Percentiles rank a stretch among this genome's conserved stretches.
phyloP scores from a whole-genome alignment of 495 filamentous ascomycete genomes.

The Extremus antarcticus region DNA sequence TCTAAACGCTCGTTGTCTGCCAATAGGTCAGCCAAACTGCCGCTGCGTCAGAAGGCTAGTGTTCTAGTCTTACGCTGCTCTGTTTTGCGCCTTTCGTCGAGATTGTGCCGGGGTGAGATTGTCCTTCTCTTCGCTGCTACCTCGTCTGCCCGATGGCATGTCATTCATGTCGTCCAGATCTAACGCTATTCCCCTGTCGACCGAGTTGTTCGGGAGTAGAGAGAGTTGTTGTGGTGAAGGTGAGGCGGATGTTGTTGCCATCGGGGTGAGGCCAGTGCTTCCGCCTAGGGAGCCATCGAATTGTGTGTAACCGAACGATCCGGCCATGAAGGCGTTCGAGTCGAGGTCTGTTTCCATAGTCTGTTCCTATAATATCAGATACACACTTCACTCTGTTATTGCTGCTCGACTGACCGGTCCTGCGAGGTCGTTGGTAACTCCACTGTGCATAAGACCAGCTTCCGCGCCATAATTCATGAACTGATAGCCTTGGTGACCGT shows the following conservation, averaged over 20 bases:
- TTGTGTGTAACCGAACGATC: constrained; percentile 9
- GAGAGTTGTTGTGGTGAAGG: constrained; percentile 12
- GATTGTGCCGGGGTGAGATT: constrained; percentile 67
- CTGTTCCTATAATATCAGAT: too few relatives aligned
- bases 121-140: constrained; percentile 56
- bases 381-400: neutral
- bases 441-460: constrained; percentile 1
- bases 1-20: constrained; percentile 87
- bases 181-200: constrained; percentile 18
- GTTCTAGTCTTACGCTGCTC: constrained; percentile 65
- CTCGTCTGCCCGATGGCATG: constrained; percentile 19
- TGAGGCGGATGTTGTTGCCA: constrained; percentile 12
- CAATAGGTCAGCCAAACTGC: constrained; percentile 3
- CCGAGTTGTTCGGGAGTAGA: constrained; percentile 6
- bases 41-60: constrained; percentile 2
- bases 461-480: constrained; percentile 12
- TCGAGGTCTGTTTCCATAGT: constrained; percentile 13
- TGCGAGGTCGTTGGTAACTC: constrained; percentile 4
- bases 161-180: constrained; percentile 15
- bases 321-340: constrained; percentile 7
- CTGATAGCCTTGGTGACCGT: constrained; percentile 7
- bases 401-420: constrained; percentile 1
- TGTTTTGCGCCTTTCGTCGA: constrained; percentile 87
- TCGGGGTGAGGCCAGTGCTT: constrained; percentile 6
- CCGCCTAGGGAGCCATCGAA: constrained; percentile 10